phyloP scores from a whole-genome alignment of 2,329 filamentous ascomycete species.

The Coleophoma cylindrospora region DNA sequence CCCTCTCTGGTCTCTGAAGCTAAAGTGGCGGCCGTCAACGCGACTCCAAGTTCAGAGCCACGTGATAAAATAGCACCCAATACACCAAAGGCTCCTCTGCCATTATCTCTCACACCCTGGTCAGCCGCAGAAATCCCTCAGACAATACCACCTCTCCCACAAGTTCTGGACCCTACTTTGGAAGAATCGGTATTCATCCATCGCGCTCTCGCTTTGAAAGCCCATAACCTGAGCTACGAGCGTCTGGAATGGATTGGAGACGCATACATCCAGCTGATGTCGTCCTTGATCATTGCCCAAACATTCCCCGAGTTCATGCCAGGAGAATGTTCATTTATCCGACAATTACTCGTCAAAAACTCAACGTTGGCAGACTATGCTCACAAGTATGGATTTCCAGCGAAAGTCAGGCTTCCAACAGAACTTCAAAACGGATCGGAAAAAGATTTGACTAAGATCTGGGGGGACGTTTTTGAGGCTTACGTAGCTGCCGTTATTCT shows the following conservation, averaged over 20 bases:
- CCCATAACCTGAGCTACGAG: constrained; percentile 58
- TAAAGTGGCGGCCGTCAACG: too few species aligned
- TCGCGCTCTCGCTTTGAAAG: constrained; percentile 17
- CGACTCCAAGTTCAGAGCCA: neutral
- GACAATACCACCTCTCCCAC: constrained; percentile 53
- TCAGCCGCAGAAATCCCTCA: constrained; percentile 41
- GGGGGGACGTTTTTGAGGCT: constrained; percentile 86
- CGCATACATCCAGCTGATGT: constrained; percentile 74
- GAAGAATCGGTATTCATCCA: constrained; percentile 65
- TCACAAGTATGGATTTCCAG: constrained; percentile 64
- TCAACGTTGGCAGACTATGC: constrained; percentile 68
- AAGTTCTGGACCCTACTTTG: constrained; percentile 52
- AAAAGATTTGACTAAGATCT: constrained; percentile 63
- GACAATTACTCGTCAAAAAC: constrained; percentile 79
- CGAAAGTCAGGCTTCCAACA: constrained; percentile 51
- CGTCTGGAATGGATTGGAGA: constrained; percentile 86
- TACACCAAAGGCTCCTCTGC: constrained; percentile 14
- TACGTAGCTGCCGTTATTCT: constrained; percentile 78
- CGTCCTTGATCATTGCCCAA: constrained; percentile 69
- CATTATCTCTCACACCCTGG: constrained; percentile 40
- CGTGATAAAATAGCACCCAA: constrained; percentile 1
- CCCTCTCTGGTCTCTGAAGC: too few species aligned
- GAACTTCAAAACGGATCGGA: constrained; percentile 34
- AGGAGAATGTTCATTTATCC: constrained; percentile 68
- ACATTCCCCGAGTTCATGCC: constrained; percentile 62